These are phyloP conservation scores for Suillus tomentosus DNA, from an alignment of 768 basidiomycete species.

Conservation along the genomic window DNA sequence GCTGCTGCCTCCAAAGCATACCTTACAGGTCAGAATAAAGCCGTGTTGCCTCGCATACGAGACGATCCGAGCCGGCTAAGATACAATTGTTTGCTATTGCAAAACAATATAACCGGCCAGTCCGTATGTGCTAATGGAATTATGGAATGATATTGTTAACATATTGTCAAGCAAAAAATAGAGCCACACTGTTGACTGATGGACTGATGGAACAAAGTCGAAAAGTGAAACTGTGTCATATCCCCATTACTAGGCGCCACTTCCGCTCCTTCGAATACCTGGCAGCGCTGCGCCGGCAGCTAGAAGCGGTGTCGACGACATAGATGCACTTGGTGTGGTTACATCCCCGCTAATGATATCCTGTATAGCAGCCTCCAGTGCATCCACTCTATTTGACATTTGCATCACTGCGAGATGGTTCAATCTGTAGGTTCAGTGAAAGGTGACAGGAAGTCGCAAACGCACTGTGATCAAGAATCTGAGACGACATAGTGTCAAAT, in stretches of 20 bases:
- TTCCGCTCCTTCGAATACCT: slow-evolving; percentile 47
- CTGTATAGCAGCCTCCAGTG: slow-evolving; percentile 86
- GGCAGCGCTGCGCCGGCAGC: slow-evolving; percentile 30
- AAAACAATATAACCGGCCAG: not conserved
- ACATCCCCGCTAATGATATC: slow-evolving; percentile 85
- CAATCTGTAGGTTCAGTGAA: slow-evolving; percentile 10
- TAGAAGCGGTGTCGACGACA: slow-evolving; percentile 55
- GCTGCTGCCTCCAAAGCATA: not conserved
- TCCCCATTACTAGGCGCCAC: slow-evolving; percentile 21
- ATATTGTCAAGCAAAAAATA: not conserved
- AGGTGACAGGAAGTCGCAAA: slow-evolving; percentile 19
- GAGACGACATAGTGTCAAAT: slow-evolving; percentile 91
- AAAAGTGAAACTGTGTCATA: not conserved
- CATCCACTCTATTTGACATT: slow-evolving; percentile 91
- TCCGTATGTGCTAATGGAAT: not conserved
- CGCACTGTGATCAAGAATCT: slow-evolving; percentile 84
- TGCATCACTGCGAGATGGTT: slow-evolving; percentile 66
- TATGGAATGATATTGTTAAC: not conserved
- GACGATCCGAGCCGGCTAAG: not conserved
- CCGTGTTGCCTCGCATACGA: not conserved
- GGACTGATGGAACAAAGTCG: no score
- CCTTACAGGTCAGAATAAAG: not conserved
- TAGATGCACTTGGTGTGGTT: slow-evolving; percentile 50
- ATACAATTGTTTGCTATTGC: not conserved
- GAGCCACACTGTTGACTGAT: not conserved